These are phyloP conservation scores for Botryosphaeria agaves DNA, from an alignment of 2,329 filamentous ascomycete species.

Conservation along the genomic window DNA sequence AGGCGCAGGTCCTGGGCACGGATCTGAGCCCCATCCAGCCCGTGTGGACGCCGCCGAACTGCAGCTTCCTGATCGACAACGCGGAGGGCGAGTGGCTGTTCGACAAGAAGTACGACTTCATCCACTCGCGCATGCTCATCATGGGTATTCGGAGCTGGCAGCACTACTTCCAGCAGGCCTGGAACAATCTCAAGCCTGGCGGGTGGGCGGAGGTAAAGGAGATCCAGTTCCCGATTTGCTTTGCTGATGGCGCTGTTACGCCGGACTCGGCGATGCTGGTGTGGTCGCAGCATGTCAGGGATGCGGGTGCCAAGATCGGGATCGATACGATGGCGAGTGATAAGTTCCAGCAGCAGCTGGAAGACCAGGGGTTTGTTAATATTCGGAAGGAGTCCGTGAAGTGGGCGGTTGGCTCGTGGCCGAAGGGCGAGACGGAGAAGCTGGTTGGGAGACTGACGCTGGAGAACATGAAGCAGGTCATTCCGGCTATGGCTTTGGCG, in stretches of 20 bases:
- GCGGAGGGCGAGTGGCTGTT: slow-evolving; percentile 25
- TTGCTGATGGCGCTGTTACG: not conserved
- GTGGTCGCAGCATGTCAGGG: no score
- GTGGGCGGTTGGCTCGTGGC: not conserved
- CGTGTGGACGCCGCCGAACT: slow-evolving; percentile 16
- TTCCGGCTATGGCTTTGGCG: not conserved
- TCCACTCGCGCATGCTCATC: slow-evolving; percentile 34
- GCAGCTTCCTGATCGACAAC: slow-evolving; percentile 21
- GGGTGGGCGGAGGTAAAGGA: not conserved
- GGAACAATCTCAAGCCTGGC: slow-evolving; percentile 8
- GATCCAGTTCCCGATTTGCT: not conserved
- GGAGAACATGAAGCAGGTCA: not conserved
- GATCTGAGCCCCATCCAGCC: slow-evolving; percentile 21
- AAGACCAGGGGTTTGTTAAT: not conserved
- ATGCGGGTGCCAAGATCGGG: no score
- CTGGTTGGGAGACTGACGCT: not conserved
- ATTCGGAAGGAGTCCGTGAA: not conserved
- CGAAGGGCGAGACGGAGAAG: not conserved
- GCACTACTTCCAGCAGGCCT: slow-evolving; percentile 10
- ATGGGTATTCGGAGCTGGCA: slow-evolving; percentile 35
- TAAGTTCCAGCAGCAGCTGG: not conserved
- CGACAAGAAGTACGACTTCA: slow-evolving; percentile 34
- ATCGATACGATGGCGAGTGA: not conserved
- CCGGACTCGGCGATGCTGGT: not conserved
- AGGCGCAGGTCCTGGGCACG: slow-evolving; percentile 16